Conservation (phyloP, 495 filamentous ascomycete species). For the Penicillium odoratum region DNA sequence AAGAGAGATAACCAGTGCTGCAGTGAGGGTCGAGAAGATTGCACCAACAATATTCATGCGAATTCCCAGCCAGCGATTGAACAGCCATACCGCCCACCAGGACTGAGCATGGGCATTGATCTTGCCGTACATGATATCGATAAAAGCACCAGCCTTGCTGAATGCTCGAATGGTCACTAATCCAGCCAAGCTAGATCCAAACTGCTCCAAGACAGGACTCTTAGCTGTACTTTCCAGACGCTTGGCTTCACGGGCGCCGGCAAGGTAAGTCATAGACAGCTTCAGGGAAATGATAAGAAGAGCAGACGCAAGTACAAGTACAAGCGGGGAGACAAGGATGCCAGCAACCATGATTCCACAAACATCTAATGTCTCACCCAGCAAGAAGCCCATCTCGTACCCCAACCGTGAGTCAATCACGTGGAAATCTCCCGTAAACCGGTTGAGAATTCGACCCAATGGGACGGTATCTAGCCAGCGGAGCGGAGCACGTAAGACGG, state of each 20-base stretch:
- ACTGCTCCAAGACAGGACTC: conserved; percentile 76
- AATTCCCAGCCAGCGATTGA: conserved; percentile 74
- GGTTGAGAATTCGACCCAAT: conserved; percentile 73
- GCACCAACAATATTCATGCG: conserved; percentile 70
- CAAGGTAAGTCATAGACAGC: conserved; percentile 60
- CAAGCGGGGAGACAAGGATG: conserved; percentile 31
- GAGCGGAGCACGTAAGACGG: conserved; percentile 67
- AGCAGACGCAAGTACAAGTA: conserved; percentile 28
- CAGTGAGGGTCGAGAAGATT: conserved; percentile 65
- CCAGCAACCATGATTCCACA: conserved; percentile 36
- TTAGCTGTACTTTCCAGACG: conserved; percentile 71
- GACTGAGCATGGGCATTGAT: conserved; percentile 64
- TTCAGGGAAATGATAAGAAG: conserved; percentile 49
- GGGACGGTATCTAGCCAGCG: conserved; percentile 83
- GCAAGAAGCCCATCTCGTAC: conserved; percentile 34
- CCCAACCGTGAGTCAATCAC: conserved; percentile 63
- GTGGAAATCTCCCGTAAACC: conserved; percentile 78
- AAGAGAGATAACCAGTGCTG: conserved; percentile 60
- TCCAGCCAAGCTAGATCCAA: conserved; percentile 68
- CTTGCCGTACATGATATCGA: conserved; percentile 62
- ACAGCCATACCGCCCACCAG: conserved; percentile 68
- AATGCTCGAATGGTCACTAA: conserved; percentile 77
- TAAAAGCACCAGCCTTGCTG: conserved; percentile 61
- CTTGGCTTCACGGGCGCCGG: conserved; percentile 73
- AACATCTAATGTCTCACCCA: conserved; percentile 19